These are phyloP conservation scores for Pterocarpus macrocarpus DNA, from an alignment of 306 rosid genomes.

Conservation along the genomic window DNA sequence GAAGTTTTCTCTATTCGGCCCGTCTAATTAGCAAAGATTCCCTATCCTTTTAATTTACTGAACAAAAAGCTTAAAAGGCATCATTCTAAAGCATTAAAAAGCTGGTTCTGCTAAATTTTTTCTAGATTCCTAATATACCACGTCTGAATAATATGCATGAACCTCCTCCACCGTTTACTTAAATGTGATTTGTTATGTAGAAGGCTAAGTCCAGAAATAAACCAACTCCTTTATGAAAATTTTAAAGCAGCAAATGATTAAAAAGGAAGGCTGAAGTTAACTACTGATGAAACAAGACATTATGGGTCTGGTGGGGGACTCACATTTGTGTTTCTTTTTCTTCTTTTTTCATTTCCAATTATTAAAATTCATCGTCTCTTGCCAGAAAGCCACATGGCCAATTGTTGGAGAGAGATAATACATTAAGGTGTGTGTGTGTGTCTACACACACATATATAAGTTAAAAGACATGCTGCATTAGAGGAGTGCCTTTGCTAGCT, in stretches of 20 bases:
- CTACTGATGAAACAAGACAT: constrained; percentile 68
- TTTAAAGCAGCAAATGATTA: constrained; percentile 62
- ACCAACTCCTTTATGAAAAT: constrained; percentile 50
- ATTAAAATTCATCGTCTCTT: constrained; percentile 74
- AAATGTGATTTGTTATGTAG: constrained; percentile 33
- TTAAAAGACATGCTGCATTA: constrained; percentile 53
- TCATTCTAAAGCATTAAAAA: constrained; percentile 33
- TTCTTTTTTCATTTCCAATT: constrained; percentile 62
- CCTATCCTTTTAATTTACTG: constrained; percentile 42
- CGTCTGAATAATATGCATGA: constrained; percentile 48
- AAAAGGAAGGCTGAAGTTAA: constrained; percentile 63
- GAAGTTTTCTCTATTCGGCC: constrained; percentile 19
- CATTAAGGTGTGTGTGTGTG: constrained; percentile 29
- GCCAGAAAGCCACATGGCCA: constrained; percentile 80
- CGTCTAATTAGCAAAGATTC: constrained; percentile 41
- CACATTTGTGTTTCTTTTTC: constrained; percentile 63
- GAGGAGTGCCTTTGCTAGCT: constrained; percentile 54
- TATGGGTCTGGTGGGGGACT: constrained; percentile 76
- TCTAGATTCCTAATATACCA: constrained; percentile 27
- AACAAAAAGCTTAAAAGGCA: constrained; percentile 31
- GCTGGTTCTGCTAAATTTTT: background rate
- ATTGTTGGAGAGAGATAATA: constrained; percentile 74
- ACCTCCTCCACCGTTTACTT: constrained; percentile 34
- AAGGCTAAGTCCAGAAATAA: constrained; percentile 50
- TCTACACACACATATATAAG: constrained; percentile 21